Conservation (phyloP, 768 basidiomycete genomes). For the Hygrophoropsis aurantiaca region DNA sequence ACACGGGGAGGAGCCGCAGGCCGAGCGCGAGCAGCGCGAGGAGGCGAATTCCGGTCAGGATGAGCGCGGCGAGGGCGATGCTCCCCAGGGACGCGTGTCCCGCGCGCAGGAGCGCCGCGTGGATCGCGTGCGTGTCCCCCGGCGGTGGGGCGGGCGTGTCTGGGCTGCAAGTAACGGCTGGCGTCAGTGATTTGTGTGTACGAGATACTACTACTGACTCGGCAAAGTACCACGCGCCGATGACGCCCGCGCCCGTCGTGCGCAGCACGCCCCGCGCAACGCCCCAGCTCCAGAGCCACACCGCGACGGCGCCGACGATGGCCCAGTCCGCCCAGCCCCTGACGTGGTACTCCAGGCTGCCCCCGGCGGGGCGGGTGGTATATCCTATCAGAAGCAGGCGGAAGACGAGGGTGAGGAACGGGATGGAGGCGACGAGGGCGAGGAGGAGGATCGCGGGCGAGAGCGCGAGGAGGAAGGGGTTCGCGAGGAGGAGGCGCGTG, state of each 20-base stretch:
- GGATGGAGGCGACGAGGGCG: conserved; percentile 69
- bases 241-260: conserved; percentile 75
- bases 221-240: conserved; percentile 91
- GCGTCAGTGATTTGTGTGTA: too few relatives aligned
- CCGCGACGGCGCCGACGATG: conserved; percentile 46
- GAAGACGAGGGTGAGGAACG: conserved; percentile 77
- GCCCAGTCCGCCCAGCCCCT: conserved; percentile 76
- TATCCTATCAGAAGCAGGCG: conserved; percentile 75
- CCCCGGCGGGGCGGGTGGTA: conserved; percentile 39
- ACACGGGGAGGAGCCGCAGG: conserved; percentile 56
- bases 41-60: conserved; percentile 69
- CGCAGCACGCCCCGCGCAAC: conserved; percentile 79
- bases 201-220: conserved; percentile 39
- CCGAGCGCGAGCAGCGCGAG: conserved; percentile 49
- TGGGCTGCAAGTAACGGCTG: conserved; percentile 20
- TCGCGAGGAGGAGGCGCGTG: conserved; percentile 65
- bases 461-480: conserved; percentile 74
- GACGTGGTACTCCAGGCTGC: conserved; percentile 52
- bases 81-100: conserved; percentile 82
- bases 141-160: conserved; percentile 38
- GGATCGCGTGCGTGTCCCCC: conserved; percentile 69
- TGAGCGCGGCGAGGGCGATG: conserved; percentile 71
- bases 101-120: conserved; percentile 75
- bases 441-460: conserved; percentile 72
- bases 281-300: conserved; percentile 77